Percentiles rank a stretch among this genome's conserved stretches.
Evolutionary conservation across 441 rosid species (phyloP).

Genomic region (Euphorbia corollata): DNA sequence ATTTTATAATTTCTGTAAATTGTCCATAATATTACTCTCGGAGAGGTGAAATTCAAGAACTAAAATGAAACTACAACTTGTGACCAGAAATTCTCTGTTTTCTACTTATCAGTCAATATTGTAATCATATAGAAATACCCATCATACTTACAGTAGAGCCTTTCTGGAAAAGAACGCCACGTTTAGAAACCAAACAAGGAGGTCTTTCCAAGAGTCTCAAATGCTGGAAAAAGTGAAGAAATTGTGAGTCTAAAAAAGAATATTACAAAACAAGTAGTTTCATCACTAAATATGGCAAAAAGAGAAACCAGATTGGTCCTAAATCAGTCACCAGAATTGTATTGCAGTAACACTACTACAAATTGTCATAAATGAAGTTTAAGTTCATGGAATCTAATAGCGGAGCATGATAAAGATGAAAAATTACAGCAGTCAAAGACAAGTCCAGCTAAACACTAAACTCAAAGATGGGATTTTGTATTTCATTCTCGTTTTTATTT

Average conservation of each 20-base stretch:
- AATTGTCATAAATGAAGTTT: conserved; percentile 1
- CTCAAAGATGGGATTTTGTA: neutral
- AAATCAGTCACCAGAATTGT: neutral
- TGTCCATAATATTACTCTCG: neutral
- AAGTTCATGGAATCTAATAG: neutral
- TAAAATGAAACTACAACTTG: neutral
- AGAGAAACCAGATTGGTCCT: conserved; percentile 5
- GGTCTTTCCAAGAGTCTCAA: conserved; percentile 69
- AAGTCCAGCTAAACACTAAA: neutral
- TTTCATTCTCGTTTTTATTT: neutral
- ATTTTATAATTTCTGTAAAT: neutral
- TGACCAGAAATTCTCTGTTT: neutral
- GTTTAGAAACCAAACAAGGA: conserved; percentile 67
- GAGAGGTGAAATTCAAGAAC: neutral
- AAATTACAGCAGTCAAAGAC: neutral
- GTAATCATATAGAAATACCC: neutral
- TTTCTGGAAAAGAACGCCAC: conserved; percentile 69
- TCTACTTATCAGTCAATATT: neutral
- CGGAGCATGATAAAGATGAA: conserved; percentile 1
- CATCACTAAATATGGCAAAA: conserved; percentile 9
- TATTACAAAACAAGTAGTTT: conserved; percentile 2
- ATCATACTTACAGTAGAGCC: conserved; percentile 57
- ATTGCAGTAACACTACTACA: neutral
- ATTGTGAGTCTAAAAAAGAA: conserved; percentile 13
- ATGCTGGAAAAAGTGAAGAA: conserved; percentile 51